Conservation (phyloP, 805 yeast genomes). For the Ogataea paraovalis region DNA sequence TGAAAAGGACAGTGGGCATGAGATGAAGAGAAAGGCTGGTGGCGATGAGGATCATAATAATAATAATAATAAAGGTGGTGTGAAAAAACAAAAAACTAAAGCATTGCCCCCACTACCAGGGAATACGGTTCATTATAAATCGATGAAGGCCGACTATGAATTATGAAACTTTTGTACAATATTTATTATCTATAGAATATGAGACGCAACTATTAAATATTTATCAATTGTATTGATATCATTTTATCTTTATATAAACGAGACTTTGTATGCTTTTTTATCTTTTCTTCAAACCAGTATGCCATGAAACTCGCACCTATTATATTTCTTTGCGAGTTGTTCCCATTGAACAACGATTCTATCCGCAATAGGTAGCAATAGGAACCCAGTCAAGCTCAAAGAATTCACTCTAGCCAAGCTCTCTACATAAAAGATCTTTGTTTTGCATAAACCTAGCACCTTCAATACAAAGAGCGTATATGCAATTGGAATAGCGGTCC, state of each 20-base stretch:
- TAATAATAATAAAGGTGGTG: conserved; percentile 1
- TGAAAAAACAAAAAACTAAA: not conserved
- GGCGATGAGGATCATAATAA: not conserved
- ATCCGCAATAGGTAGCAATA: conserved; percentile 68
- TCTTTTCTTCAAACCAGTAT: conserved; percentile 54
- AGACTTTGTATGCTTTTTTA: too few relatives aligned
- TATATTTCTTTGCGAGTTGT: conserved; percentile 45
- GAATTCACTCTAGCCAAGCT: conserved; percentile 76
- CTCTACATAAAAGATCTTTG: conserved; percentile 75
- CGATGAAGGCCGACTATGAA: conserved; percentile 11
- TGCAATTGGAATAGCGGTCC: conserved; percentile 70
- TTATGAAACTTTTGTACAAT: conserved; percentile 3
- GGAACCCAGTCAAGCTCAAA: conserved; percentile 71
- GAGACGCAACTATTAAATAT: too few relatives aligned
- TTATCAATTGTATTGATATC: too few relatives aligned
- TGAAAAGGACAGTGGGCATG: conserved; percentile 31
- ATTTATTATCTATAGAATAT: not conserved
- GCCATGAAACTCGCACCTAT: conserved; percentile 71
- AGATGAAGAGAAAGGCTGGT: not conserved
- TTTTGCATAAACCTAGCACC: conserved; percentile 40
- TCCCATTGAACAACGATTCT: conserved; percentile 91
- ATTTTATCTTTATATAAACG: too few relatives aligned
- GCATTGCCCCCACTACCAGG: conserved; percentile 2
- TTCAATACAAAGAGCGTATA: conserved; percentile 51
- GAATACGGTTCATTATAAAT: conserved; percentile 8